Evolutionary conservation across 768 basidiomycete genomes (phyloP), one percentile per base, ranked within the genome.

Genomic region (Tephrocybe sp.): DNA sequence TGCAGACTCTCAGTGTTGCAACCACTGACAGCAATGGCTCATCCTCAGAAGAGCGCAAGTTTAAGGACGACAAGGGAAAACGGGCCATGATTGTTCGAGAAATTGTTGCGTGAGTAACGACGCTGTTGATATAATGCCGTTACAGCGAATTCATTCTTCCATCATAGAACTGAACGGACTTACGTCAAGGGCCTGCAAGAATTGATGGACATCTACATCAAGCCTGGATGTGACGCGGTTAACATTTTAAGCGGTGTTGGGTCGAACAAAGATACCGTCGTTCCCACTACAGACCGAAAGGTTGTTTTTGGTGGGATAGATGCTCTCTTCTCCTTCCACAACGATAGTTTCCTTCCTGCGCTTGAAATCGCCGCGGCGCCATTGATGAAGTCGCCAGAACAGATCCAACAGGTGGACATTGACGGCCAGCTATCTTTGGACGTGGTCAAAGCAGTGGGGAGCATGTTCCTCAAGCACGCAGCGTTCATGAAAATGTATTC

Each of bases 401-500:
- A 74, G 26, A 62, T 79, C 12, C 66, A 73, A 33, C 76, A 79
- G 37, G 71, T 75, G 15, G 91, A 93, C 61, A 69, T 74, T 3
- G 86, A 90, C 53, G 93, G 91, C 0, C 80, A 83, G 50, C 62
- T 90, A 32, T 92, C 93, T 0, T 67, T 85, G 46, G 74, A 73
- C 39, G 90, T 91, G 12, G 92, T 91, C 0, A 88, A 80, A 53
- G 78, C 82, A 12, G 87, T 99, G 32, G 95, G 91, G 6, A 80
- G 86, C 51, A 93, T 91, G 41, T 99, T 98, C 69, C 73, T 92
- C 48, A 90, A 88, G 47, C 94, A 99, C 68, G 91, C 93, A 25
- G 93, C 96, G 3, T 98, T 98, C 75, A 93, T 99, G 91, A 91
- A 78, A 73, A 98, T 98, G 89, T 99, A 99, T 67, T 94, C 93